Percentiles rank a stretch among this genome's conserved stretches.
Conservation (phyloP, 768 basidiomycete species). For the Tylopilus sp. region DNA sequence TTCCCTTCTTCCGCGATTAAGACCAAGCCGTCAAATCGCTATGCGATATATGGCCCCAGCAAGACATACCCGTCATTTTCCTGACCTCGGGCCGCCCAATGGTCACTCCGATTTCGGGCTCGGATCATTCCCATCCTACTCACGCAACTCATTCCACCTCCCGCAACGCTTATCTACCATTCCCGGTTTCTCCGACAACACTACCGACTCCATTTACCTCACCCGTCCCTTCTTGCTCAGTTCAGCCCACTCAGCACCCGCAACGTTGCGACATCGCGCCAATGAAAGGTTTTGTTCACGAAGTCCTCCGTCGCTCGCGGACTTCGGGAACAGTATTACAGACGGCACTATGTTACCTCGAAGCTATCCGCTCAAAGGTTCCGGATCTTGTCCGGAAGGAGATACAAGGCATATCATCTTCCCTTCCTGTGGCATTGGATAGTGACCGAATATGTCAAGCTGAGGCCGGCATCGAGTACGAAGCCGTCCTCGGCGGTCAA, state of each 20-base stretch:
- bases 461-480: slow-evolving; percentile 41
- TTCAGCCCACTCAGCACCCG: slow-evolving; percentile 11
- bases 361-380: slow-evolving; percentile 72
- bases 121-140: slow-evolving; percentile 6
- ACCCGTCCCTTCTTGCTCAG: slow-evolving; percentile 28
- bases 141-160: slow-evolving; percentile 1
- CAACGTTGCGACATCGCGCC: slow-evolving; percentile 44
- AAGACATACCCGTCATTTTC: slow-evolving; percentile 66
- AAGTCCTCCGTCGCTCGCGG: slow-evolving; percentile 82
- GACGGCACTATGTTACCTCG: slow-evolving; percentile 84
- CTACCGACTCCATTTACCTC: slow-evolving; percentile 33
- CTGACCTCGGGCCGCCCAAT: slow-evolving; percentile 35
- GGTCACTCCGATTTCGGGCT: slow-evolving; percentile 12
- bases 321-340: slow-evolving; percentile 83
- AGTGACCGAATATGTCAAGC: slow-evolving; percentile 42
- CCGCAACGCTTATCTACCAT: slow-evolving; percentile 46
- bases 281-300: slow-evolving; percentile 79
- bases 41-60: slow-evolving; percentile 76
- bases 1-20: slow-evolving; percentile 29
- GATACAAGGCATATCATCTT: slow-evolving; percentile 40
- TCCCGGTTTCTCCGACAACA: slow-evolving; percentile 51
- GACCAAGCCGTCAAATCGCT: slow-evolving; percentile 79
- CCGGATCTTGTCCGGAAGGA: slow-evolving; percentile 59
- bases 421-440: slow-evolving; percentile 40
- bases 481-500: slow-evolving; percentile 32